Base-by-base conservation (phyloP, 2,329 filamentous ascomycete species). In the Orbilia oligospora region DNA sequence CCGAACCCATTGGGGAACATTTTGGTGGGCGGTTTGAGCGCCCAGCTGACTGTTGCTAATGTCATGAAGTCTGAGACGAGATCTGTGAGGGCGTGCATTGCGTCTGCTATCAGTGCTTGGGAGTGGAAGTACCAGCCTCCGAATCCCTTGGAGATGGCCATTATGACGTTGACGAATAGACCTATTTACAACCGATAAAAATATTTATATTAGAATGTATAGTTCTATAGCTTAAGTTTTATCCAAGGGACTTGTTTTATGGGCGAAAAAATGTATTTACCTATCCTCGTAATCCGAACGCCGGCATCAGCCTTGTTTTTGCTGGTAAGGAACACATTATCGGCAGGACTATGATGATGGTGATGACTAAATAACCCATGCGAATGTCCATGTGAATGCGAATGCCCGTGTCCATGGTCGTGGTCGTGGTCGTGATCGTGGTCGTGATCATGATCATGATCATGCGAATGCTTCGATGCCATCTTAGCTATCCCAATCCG, bases 71-170 rank as follows among this genome's bases (percentile, higher is more conserved):
- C 96, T 67, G 94, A 97, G 78, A 97, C 93, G 71, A 99, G 89
- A 85, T 99, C 96, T 61, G 95, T 97, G 81, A 98, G 88, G 82
- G 94, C 95, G 86, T 99, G 96, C 86, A 97, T 95, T 71, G 93
- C 96, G 84, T 99, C 96, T 83, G 96, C 94, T 76, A 82, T 80
- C 87, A 97, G 92, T 75, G 93, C 91, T 85, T 97, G 94, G 53
- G 94, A 97, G 85, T 97, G 94, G 87, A 99, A 98, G 81, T 91
- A 87, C 86, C 96, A 97, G 81, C 96, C 96, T 75, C 96, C 96
- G 30, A 94, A 87, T 49, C 95, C 96, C 85, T 99, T 99, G 81
- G 90, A 92, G 82, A 98, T 87, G 63, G 95, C 96, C 94, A 99
- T 98, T 83, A 91, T 91, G 67, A 98, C 87, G 84, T 99, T 99